Conservation (phyloP, 495 filamentous ascomycete species). For the Aspergillus saccharolyticus region DNA sequence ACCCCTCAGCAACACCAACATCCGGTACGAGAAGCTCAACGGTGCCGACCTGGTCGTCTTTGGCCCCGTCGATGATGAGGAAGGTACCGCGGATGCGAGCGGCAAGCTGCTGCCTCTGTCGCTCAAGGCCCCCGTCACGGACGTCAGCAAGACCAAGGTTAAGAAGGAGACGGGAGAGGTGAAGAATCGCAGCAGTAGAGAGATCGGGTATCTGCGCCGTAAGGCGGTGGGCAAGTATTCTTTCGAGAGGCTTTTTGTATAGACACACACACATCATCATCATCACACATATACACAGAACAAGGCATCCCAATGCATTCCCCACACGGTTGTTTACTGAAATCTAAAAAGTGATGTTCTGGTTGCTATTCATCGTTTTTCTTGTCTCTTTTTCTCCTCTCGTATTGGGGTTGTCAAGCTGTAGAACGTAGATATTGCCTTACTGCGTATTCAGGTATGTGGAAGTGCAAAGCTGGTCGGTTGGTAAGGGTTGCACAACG, state of each 20-base stretch:
- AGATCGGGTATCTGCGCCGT: slow-evolving; percentile 67
- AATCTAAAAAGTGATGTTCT: not conserved
- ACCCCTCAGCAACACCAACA: slow-evolving; percentile 17
- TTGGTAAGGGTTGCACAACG: too few species aligned
- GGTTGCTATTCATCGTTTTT: too few species aligned
- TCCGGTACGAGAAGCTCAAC: slow-evolving; percentile 40
- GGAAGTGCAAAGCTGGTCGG: too few species aligned
- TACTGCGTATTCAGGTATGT: too few species aligned
- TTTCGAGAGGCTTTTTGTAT: slow-evolving; percentile 65
- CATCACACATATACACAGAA: not conserved
- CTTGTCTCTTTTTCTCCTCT: too few species aligned
- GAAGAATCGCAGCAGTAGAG: slow-evolving; percentile 55
- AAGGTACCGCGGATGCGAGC: slow-evolving; percentile 30
- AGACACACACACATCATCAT: slow-evolving; percentile 1
- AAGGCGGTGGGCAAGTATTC: slow-evolving; percentile 73
- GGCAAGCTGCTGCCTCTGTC: slow-evolving; percentile 59
- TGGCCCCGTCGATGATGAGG: slow-evolving; percentile 24
- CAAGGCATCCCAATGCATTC: too few species aligned
- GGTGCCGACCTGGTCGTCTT: slow-evolving; percentile 41
- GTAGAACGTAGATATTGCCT: too few species aligned
- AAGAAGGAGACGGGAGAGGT: slow-evolving; percentile 50
- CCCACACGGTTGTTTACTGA: too few species aligned
- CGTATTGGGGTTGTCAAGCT: too few species aligned
- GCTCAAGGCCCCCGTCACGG: slow-evolving; percentile 59
- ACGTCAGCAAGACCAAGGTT: slow-evolving; percentile 48